Base-by-base conservation (phyloP, 805 yeast genomes). In the Kodamaea sagamina region DNA sequence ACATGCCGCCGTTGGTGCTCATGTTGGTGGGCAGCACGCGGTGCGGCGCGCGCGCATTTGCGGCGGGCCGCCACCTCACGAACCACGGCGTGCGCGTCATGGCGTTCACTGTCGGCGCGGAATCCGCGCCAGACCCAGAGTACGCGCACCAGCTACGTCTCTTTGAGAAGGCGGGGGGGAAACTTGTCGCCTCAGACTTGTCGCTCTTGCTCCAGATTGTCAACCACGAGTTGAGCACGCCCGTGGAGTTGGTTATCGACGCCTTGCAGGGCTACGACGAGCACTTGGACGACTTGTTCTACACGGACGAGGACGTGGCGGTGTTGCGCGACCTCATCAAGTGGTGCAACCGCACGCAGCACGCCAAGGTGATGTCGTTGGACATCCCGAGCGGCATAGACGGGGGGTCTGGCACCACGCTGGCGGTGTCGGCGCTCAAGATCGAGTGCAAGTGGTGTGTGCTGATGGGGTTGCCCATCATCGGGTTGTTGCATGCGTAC, bases 371-470 rank as follows among this genome's bases (percentile, higher is more conserved):
- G 7, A 54, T 86, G 65, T 85, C 96, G 0, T 58, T 89, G 19
- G 96, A 89, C 56, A 77, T 86, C 19, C 90, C 96, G 4, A 77
- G 89, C 1, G 96, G 96, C 4, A 68, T 84, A 31, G 95, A 87
- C 55, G 83, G 89, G 6, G 87, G 93, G 4, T 79, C 95, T 0
- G 97, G 96, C 6, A 68, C 64, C 18, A 57, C 58, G 6, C 58
- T 51, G 50, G 67, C 58, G 36, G 51, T 55, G 6, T 12, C 24
- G 3, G 35, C 42, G 19, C 50, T 67, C 9, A 59, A 65, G 4
- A 55, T 83, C 7, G 62, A 68, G 9, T 67, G 85, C 44, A 75
- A 74, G 46, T 81, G 82, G 65, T 74, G 87, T 27, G 75, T 83
- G 3, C 82, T 90, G 26, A 65, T 82, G 53, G 95, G 93, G 2